Evolutionary conservation across 1,284 basidiomycete genomes (phyloP), one percentile per base, ranked within the genome.

Genomic region (Vanrija pseudolonga): DNA sequence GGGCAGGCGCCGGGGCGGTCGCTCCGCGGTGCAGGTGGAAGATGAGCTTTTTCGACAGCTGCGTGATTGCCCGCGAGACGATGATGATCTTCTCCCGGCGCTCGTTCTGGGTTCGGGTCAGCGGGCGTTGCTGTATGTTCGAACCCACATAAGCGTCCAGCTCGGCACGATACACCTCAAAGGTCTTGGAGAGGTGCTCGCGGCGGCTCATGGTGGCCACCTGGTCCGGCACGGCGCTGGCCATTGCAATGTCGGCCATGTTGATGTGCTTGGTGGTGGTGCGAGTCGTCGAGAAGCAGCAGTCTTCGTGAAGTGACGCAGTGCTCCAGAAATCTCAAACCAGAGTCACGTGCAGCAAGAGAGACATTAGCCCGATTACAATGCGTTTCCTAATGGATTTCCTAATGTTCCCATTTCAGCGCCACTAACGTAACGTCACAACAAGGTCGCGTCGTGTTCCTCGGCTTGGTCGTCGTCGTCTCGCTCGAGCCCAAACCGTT

Each of bases 11-110:
- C 23, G 81, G 45, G 66, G 59, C 39, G 67, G 69, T 63, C 79
- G 79, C 62, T 83, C 84, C 59, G 41, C 93, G 87, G 69, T 97
- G 95, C 4, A 98, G 81, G 46, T 91, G 85, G 68, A 98, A 98
- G 60, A 98, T 98, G 67, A 87, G 81, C 76, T 91, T 94, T 74
- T 98, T 98, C 45, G 92, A 92, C n/a, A 89, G 80, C 61, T 85
- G 88, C 15, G 94, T 98, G 60, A 92, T 83, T 72, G 96, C 93
- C 32, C 95, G 75, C 7, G 80, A 81, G 9, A 75, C 56, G 55
- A 77, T 74, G 56, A 77, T 76, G 44, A 77, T 59, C 20, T 68
- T 59, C 65, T 77, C 76, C 50, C 76, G 59, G 15, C 72, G 61
- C 55, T 76, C 75, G 50, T 76, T 77, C 74, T 77, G 56, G 0